Conservation (phyloP, 2,329 filamentous ascomycete genomes). For the Paradendryphiella salina region DNA sequence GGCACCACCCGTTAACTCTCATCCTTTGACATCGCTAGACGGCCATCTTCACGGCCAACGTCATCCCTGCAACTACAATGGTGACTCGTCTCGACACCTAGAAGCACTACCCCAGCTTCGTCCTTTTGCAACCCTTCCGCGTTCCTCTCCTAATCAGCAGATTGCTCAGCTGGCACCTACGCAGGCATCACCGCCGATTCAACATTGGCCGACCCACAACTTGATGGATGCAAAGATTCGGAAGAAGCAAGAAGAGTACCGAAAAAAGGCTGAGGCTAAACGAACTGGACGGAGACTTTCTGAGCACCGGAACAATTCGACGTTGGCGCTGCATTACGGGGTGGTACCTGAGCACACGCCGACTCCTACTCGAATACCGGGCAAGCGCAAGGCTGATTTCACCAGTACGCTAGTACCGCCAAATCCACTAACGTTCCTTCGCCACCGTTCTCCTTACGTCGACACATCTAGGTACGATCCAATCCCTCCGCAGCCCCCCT, state of each 20-base stretch:
- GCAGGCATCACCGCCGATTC: slow-evolving; percentile 6
- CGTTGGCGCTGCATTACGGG: background rate
- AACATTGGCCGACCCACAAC: slow-evolving; percentile 22
- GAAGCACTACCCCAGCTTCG: background rate
- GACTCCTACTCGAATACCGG: no score
- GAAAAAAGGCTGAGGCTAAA: slow-evolving; percentile 1
- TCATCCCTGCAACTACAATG: background rate
- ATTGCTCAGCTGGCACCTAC: background rate
- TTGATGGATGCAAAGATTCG: background rate
- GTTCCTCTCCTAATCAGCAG: background rate
- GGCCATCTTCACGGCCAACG: background rate
- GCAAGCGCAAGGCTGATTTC: background rate
- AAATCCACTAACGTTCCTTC: background rate
- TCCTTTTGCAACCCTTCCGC: background rate
- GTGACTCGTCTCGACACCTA: background rate
- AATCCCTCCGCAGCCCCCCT: no score
- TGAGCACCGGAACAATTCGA: background rate
- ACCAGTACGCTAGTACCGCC: no score
- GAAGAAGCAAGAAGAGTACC: slow-evolving; percentile 10
- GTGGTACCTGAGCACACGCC: background rate
- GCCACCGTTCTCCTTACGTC: background rate
- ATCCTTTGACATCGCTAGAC: background rate
- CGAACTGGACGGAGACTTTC: background rate
- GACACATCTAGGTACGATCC: no score
- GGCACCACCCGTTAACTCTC: background rate